These are phyloP conservation scores for Colletotrichum sp. DNA, from an alignment of 2,329 filamentous ascomycete species.

Conservation along the genomic window DNA sequence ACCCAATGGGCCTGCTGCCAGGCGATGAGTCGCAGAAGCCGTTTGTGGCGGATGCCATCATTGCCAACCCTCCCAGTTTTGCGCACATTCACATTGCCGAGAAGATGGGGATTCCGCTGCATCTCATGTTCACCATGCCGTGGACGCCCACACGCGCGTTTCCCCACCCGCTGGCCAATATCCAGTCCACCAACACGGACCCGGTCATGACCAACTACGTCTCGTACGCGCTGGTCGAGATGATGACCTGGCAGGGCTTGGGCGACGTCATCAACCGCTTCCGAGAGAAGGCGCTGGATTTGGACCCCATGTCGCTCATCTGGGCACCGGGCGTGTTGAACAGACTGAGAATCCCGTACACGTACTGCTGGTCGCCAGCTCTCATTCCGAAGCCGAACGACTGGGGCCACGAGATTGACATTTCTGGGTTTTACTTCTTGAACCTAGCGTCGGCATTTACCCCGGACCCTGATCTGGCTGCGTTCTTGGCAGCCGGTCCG, in stretches of 20 bases:
- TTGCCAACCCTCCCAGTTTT: conserved; percentile 80
- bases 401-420: conserved; percentile 74
- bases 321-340: conserved; percentile 83
- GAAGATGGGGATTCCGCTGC: conserved; percentile 75
- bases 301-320: conserved; percentile 80
- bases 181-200: conserved; percentile 78
- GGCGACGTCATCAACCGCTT: conserved; percentile 93
- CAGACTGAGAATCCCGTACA: conserved; percentile 80
- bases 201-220: conserved; percentile 81
- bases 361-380: conserved; percentile 90
- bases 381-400: conserved; percentile 81
- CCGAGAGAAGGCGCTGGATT: conserved; percentile 72
- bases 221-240: conserved; percentile 84
- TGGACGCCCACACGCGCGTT: conserved; percentile 88
- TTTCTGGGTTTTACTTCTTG: conserved; percentile 81
- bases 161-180: conserved; percentile 84
- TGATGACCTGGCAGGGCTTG: conserved; percentile 92
- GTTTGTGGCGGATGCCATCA: conserved; percentile 85
- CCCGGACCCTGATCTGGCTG: conserved; percentile 67
- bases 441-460: conserved; percentile 70
- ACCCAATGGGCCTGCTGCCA: conserved; percentile 40
- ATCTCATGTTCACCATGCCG: conserved; percentile 96
- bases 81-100: conserved; percentile 79
- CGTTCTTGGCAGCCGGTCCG: conserved; percentile 71
- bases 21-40: conserved; percentile 55